Evolutionary conservation across 2,329 filamentous ascomycete genomes (phyloP), one percentile per base, ranked within the genome.

Genomic region (Paraphoma chrysanthemicola): DNA sequence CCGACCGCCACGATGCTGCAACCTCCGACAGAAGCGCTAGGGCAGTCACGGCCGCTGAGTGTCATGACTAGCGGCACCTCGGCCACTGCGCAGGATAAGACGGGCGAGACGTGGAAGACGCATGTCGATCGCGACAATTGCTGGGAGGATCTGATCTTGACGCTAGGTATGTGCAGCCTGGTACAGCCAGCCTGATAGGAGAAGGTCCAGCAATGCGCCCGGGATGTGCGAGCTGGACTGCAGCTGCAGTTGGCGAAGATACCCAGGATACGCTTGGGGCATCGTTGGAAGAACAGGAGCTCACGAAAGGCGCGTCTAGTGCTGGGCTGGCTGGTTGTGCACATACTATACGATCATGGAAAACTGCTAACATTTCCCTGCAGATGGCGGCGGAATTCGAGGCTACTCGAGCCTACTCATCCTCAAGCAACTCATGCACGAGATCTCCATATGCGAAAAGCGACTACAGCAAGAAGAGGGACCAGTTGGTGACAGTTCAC

Each of bases 381-480:
- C 53, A 76, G 77, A 84, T 69, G 81, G 82, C 48, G 81, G 82
- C 36, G 81, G 82, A 6, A 83, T 84, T 39, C 74, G 82, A 54
- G 81, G 81, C 56, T 83, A 83, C 70, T 80, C 80, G 52, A 81
- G 78, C 64, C 73, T 83, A 44, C 66, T 83, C 48, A 83, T 83
- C 28, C 64, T 83, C 42, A 72, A 81, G 61, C 75, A 70, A 16
- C 72, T 84, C 54, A 82, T 83, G 80, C 79, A 79, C 63, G 78
- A 82, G 59, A 69, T 83, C 44, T 78, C 77, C 57, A 44, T 72
- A 62, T 81, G 78, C 71, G 81, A 83, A 64, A 65, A 70, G 51
- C 73, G 70, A 49, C 47, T 81, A 30, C 77, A 81, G 53, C 67
- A 72, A 31, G 72, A 79, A 88, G 72, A 77, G 43, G 71, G 74